A percentile compares a stretch with the other conserved stretches of the same genome.
These are phyloP conservation scores for Backusella sp. DNA, from an alignment of 192 early-diverging fungal genomes.

Conservation along the genomic window DNA sequence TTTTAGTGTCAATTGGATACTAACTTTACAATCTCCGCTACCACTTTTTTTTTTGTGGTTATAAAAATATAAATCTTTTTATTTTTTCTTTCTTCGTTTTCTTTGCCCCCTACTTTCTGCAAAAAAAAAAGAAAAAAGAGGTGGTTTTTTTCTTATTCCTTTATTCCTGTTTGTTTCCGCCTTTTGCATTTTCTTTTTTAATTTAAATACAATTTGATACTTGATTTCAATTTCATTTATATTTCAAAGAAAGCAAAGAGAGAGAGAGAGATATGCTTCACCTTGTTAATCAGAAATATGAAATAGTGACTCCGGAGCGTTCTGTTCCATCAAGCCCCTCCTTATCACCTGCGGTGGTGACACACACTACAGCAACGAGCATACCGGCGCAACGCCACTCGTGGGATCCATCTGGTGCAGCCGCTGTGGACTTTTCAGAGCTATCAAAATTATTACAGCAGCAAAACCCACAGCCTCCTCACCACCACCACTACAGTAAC, in stretches of 20 bases:
- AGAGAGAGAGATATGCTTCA: not conserved
- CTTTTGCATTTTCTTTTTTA: not conserved
- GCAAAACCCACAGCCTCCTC: not conserved
- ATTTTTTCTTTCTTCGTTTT: not conserved
- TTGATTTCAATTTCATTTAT: not conserved
- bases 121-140: slow-evolving; percentile 3
- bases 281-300: slow-evolving; percentile 29
- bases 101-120: slow-evolving; percentile 7
- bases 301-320: slow-evolving; percentile 33
- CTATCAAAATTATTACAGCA: slow-evolving; percentile 20
- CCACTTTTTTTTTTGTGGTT: not conserved
- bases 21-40: not conserved
- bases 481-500: not conserved
- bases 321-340: slow-evolving; percentile 30
- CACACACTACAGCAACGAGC: slow-evolving; percentile 26
- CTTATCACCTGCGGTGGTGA: slow-evolving; percentile 25
- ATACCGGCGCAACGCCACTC: not conserved
- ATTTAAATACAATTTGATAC: not conserved
- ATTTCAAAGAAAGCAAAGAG: not conserved
- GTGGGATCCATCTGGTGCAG: not conserved
- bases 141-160: not conserved
- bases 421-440: slow-evolving; percentile 19
- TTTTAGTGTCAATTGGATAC: not conserved
- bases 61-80: not conserved
- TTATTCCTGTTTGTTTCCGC: slow-evolving; percentile 12